A percentile compares a stretch with the other conserved stretches of the same genome.
phyloP scores from a whole-genome alignment of 192 early-diverging fungal species.

The Coemansia sp. region DNA sequence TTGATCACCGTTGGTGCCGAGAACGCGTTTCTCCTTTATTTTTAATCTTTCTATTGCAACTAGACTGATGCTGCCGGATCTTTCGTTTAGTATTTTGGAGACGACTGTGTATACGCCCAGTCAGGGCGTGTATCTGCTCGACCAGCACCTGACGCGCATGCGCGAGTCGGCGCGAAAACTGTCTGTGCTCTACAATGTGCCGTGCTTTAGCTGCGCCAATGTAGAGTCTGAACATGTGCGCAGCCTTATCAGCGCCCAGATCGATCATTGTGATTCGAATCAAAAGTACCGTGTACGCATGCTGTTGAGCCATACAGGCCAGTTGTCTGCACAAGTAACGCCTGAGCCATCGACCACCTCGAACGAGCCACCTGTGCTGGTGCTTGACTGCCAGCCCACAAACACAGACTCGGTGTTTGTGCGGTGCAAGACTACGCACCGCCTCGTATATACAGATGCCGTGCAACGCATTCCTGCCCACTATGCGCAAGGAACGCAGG shows the following conservation, averaged over 20 bases:
- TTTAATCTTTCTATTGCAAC: background rate
- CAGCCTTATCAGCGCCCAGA: background rate
- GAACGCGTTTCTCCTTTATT: background rate
- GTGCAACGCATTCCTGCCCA: background rate
- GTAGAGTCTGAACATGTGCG: background rate
- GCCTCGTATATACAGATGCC: slow-evolving; percentile 29
- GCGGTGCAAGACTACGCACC: slow-evolving; percentile 44
- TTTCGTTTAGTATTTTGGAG: slow-evolving; percentile 35
- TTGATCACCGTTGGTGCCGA: background rate
- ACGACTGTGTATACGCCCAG: slow-evolving; percentile 24
- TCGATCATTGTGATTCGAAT: background rate
- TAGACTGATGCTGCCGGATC: slow-evolving; percentile 16
- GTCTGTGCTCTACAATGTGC: background rate
- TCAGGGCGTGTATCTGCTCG: slow-evolving; percentile 22
- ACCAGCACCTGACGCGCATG: slow-evolving; percentile 32
- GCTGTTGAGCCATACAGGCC: slow-evolving; percentile 17
- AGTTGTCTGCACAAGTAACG: slow-evolving; percentile 25
- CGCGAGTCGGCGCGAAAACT: slow-evolving; percentile 18
- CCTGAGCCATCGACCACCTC: background rate
- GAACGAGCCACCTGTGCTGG: slow-evolving; percentile 10
- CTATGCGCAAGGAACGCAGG: slow-evolving; percentile 21
- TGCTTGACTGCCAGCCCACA: slow-evolving; percentile 27
- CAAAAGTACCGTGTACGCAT: slow-evolving; percentile 26
- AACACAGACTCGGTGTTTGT: slow-evolving; percentile 29
- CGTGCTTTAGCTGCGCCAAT: slow-evolving; percentile 5